A percentile compares a stretch with the other conserved stretches of the same genome.
phyloP scores from a whole-genome alignment of 2,329 filamentous ascomycete genomes.

The Neofusicoccum ribis region DNA sequence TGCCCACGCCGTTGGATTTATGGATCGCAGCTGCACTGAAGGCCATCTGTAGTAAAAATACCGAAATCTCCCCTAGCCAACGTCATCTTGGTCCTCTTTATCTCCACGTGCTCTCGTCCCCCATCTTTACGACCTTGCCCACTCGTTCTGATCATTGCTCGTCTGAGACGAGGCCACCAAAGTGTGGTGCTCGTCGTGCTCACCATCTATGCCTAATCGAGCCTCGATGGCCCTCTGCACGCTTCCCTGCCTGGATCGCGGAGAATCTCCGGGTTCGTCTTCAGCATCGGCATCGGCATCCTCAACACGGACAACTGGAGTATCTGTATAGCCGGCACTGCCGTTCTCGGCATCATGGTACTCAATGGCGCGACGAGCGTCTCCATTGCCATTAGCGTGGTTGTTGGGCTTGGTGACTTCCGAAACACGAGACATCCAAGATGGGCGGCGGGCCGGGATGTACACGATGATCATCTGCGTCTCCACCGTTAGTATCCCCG shows the following conservation, averaged over 20 bases:
- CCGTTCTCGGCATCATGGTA: conserved; percentile 1
- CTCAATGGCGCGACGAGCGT: neutral
- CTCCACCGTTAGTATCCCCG: neutral
- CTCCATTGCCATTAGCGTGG: neutral
- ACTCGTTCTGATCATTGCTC: conserved; percentile 2
- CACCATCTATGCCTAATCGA: neutral
- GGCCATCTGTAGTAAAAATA: neutral
- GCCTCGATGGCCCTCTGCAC: conserved; percentile 11
- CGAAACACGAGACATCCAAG: neutral
- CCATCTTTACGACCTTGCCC: neutral
- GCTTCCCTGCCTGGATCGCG: neutral
- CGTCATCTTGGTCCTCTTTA: neutral
- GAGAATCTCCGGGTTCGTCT: neutral
- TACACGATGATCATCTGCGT: conserved; percentile 3
- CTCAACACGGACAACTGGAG: neutral
- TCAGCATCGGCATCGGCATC: neutral
- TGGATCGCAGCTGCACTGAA: neutral
- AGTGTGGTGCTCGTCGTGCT: conserved; percentile 9
- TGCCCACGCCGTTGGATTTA: neutral
- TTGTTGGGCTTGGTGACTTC: neutral
- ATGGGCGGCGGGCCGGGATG: neutral
- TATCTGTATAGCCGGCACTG: neutral
- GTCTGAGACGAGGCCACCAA: neutral
- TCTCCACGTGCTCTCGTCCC: neutral
- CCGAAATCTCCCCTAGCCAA: neutral